Base-by-base conservation (phyloP, 441 rosid genomes). In the Croton setiger region DNA sequence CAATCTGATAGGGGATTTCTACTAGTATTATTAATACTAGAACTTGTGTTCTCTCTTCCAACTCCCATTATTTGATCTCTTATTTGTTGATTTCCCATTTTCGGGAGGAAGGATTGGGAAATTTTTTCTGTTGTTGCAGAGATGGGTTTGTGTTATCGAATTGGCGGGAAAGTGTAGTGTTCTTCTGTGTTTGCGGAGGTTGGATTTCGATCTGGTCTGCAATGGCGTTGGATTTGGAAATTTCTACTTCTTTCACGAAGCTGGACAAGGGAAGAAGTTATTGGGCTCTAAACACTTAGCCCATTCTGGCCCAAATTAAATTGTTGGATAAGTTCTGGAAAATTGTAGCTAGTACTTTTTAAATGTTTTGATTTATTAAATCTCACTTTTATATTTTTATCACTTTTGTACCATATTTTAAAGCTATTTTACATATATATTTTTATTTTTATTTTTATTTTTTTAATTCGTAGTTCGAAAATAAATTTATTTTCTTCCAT, bases 1-100 rank as follows among this genome's bases (percentile, higher is more conserved):
- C 77, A 63, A 68, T 74, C 77, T 4, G 73, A 64, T 8, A 57
- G 36, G 9, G 73, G 69, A 9, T 48, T 58, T 58, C 69, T 67
- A 20, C 9, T 23, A 1, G n/a, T n/a, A n/a, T 15, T 59, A 35
- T 58, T 59, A 9, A 15, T 17, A 7, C 21, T 72, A 0, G n/a
- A 41, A 3, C 27, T 27, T 27, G 18, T 66, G 7, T 13, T 39
- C 7, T 20, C 13, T 31, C 20, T 18, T 15, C 18, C 66, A 21
- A 49, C 58, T 20, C 1, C 21, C 20, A 58, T 13, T 36, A 7
- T 17, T 4, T 31, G 63, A 10, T 9, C 7, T 51, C 0, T n/a
- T 4, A 17, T 18, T 18, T 51, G 20, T 11, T 51, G 55, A 11
- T n/a, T 51, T 51, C 23, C 8, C 23, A n/a, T 17, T 51, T 51